Evolutionary conservation across 2,329 filamentous ascomycete species (phyloP).

Genomic region (Trichoderma semiorbis): DNA sequence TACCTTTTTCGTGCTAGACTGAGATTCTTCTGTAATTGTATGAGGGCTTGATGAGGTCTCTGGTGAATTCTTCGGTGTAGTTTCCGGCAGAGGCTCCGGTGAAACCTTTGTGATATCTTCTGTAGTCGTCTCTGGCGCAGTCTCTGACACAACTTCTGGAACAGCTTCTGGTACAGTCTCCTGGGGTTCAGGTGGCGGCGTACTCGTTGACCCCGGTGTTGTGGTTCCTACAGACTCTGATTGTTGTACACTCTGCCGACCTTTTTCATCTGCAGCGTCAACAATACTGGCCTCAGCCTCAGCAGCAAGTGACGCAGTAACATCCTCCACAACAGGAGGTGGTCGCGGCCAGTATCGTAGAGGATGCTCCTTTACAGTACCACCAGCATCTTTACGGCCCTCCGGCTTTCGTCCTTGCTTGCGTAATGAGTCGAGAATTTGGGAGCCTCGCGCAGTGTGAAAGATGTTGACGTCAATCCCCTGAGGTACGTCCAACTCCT

Average conservation of each 20-base stretch:
- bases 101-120: background rate
- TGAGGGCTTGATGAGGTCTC: background rate
- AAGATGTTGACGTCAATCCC: conserved; percentile 48
- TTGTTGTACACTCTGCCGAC: background rate
- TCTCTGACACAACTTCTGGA: background rate
- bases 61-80: background rate
- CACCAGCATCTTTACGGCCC: background rate
- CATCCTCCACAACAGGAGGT: conserved; percentile 23
- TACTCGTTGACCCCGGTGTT: background rate
- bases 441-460: conserved; percentile 44
- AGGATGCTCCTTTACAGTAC: conserved; percentile 36
- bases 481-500: conserved; percentile 35
- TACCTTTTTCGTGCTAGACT: background rate
- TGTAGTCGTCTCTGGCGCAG: background rate
- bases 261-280: background rate
- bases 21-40: background rate
- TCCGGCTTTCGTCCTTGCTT: conserved; percentile 23
- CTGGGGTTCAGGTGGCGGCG: background rate
- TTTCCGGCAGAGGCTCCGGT: background rate
- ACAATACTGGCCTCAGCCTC: background rate
- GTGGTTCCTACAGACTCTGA: background rate
- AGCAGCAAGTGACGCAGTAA: background rate
- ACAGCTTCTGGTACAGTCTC: background rate
- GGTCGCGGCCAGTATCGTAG: conserved; percentile 34
- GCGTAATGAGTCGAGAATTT: conserved; percentile 39